Evolutionary conservation across 1,139 yeast species (phyloP), one percentile per base, ranked within the genome.

Genomic region (Tardiomyces blankii): DNA sequence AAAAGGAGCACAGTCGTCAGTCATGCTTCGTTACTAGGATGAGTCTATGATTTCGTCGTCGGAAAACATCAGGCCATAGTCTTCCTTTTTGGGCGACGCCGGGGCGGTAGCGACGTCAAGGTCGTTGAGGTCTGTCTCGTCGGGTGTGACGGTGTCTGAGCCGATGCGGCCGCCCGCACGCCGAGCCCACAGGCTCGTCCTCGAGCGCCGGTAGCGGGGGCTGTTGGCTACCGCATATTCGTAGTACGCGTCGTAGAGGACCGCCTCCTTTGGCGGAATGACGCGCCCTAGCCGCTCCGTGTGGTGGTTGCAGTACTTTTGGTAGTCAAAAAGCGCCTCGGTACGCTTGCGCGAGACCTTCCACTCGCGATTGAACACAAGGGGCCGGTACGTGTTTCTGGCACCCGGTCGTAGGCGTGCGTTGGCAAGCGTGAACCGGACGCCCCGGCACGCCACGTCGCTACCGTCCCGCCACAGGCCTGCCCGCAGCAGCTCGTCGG

Each of bases 211-310:
- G 25, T 21, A 21, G 25, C 25, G 25, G 25, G 25, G 25, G 7
- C 7, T 7, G 25, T 7, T 21, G 7, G 25, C 25, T 21, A 49
- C 44, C 11, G 42, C 47, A 46, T 44, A 52, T 49, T 49, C 58
- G 43, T 52, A 57, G 39, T 39, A 56, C 13, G 60, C 58, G 28
- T 55, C 46, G 23, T 42, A 40, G 23, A 56, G 45, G 11, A 52
- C 41, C 9, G 49, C 47, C 19, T 52, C 56, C 1, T 25, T n/a
- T 18, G 43, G 41, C 21, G 38, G 38, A 13, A 52, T 16, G 18
- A 44, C 30, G 11, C 44, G 44, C n/a, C 54, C 54, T 11, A 43
- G 39, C n/a, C 40, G 18, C 12, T 38, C 38, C 13, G 44, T 27
- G 19, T 46, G 38, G 16, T 27, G 33, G 6, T 33, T 38, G 11